Base-by-base conservation (phyloP, 805 yeast species). In the Yarrowia deformans region DNA sequence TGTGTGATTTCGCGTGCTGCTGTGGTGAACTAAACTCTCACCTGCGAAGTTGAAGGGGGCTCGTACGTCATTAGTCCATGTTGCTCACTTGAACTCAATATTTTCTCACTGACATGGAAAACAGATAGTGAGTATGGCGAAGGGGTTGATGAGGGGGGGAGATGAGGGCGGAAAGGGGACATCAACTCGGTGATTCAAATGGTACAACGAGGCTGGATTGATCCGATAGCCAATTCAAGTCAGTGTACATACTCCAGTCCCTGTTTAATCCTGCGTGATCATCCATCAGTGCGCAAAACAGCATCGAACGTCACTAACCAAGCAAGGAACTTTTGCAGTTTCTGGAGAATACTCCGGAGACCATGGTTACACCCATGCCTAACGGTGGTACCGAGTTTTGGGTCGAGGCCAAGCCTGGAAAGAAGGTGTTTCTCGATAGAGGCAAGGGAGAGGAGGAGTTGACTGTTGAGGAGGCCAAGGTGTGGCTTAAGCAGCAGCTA, bases 381-480 rank as follows among this genome's bases (percentile, higher is more conserved):
- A 40, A 67, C 34, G 69, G 69, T 2, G 69, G 69, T 19, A 40
- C 34, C 69, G 69, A 67, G 29, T 67, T 67, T 68, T 67, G 69
- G 69, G 69, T 67, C 23, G 46, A 67, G 35, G 42, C 69, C 18
- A 67, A 58, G 42, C 66, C 66, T 12, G 58, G 67, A 10, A 52
- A 64, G 34, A 60, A n/a, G 35, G 66, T 60, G 18, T 60, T 43
- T 18, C 42, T 60, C 8, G 66, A 60, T 19, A 14, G 66, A 60
- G 66, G 66, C 13, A 43, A 60, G 13, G 66, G 66, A 29, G 66
- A 60, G 14, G 66, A 60, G 52, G 66, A 60, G 43, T 19, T 60
- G 52, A 34, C 40, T 4, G 52, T 45, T 14, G 66, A 60, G 29
- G 66, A 60, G 52, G 66, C 66, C 42, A 60, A 60, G 18, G 52